A percentile compares a stretch with the other conserved stretches of the same genome.
These are phyloP conservation scores for Mycena chlorophos DNA, from an alignment of 768 basidiomycete genomes.

Conservation along the genomic window DNA sequence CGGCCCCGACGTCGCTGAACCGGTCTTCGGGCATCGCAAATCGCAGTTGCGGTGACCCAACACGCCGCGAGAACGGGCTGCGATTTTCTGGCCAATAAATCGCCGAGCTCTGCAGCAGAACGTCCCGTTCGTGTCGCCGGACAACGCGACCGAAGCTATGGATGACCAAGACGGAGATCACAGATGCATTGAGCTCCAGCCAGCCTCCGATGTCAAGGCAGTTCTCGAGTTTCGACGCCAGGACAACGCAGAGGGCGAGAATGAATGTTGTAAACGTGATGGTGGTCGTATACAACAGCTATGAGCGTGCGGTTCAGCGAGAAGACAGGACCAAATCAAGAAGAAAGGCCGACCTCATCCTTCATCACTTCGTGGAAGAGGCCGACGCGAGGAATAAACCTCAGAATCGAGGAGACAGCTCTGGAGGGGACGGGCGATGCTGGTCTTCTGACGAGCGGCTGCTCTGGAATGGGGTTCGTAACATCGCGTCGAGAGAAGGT, in stretches of 20 bases:
- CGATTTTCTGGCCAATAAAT: constrained; percentile 39
- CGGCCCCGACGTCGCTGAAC: constrained; percentile 19
- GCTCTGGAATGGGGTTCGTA: constrained; percentile 13
- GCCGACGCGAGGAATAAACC: constrained; percentile 52
- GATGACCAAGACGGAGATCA: constrained; percentile 56
- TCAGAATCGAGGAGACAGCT: constrained; percentile 32
- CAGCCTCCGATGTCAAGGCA: constrained; percentile 50
- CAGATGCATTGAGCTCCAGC: constrained; percentile 56
- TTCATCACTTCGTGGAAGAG: constrained; percentile 57
- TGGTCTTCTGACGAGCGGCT: constrained; percentile 10
- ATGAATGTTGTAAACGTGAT: constrained; percentile 51
- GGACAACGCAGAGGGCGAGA: constrained; percentile 48
- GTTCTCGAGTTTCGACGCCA: constrained; percentile 50
- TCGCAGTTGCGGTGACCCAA: constrained; percentile 4
- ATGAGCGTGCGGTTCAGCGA: not conserved
- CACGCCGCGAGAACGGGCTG: constrained; percentile 23
- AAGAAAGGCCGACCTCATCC: constrained; percentile 52
- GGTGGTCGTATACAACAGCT: constrained; percentile 58
- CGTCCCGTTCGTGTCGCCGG: constrained; percentile 60
- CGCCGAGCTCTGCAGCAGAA: constrained; percentile 49
- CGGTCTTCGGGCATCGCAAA: constrained; percentile 7
- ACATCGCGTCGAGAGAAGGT: not conserved
- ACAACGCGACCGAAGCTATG: constrained; percentile 63
- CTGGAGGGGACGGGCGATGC: constrained; percentile 15
- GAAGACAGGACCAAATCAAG: not conserved